A percentile compares a stretch with the other conserved stretches of the same genome.
Conservation (phyloP, 805 yeast genomes). For the Suhomyces vadensis region DNA sequence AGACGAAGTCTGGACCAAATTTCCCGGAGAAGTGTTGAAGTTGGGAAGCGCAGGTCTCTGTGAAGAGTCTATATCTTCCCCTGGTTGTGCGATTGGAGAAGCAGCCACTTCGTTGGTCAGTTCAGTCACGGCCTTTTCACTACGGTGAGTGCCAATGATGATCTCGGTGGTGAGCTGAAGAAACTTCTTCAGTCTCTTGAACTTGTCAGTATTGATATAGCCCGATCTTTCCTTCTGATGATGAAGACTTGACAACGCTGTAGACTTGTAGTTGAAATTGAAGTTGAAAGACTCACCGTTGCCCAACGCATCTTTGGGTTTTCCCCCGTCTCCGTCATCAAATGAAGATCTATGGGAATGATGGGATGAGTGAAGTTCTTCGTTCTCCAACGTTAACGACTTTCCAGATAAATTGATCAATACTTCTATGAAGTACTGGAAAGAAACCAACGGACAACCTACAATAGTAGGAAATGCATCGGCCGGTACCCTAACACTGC, state of each 20-base stretch:
- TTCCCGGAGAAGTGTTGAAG: constrained; percentile 1
- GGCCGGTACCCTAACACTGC: constrained; percentile 71
- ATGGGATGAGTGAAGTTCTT: constrained; percentile 5
- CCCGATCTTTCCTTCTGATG: constrained; percentile 35
- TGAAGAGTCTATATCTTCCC: background rate
- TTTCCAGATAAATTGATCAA: constrained; percentile 76
- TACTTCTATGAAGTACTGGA: constrained; percentile 83
- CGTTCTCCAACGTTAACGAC: constrained; percentile 33
- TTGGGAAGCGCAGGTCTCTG: constrained; percentile 1
- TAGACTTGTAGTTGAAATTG: constrained; percentile 22
- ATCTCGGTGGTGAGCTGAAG: constrained; percentile 80
- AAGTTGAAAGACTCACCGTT: constrained; percentile 18
- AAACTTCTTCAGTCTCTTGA: constrained; percentile 74
- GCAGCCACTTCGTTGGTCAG: too few relatives aligned
- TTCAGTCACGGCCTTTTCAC: background rate
- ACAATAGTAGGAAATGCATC: constrained; percentile 85
- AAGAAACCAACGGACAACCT: constrained; percentile 69
- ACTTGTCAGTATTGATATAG: constrained; percentile 76
- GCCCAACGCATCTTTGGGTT: background rate
- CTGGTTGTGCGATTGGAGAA: too few relatives aligned
- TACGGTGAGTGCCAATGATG: constrained; percentile 68
- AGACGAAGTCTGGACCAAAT: too few relatives aligned
- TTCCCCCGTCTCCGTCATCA: constrained; percentile 3
- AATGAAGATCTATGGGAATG: background rate
- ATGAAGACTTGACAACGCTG: constrained; percentile 3